These are phyloP conservation scores for Cinnamomum micranthum DNA, from an alignment of 164 flowering plant species.

Conservation along the genomic window DNA sequence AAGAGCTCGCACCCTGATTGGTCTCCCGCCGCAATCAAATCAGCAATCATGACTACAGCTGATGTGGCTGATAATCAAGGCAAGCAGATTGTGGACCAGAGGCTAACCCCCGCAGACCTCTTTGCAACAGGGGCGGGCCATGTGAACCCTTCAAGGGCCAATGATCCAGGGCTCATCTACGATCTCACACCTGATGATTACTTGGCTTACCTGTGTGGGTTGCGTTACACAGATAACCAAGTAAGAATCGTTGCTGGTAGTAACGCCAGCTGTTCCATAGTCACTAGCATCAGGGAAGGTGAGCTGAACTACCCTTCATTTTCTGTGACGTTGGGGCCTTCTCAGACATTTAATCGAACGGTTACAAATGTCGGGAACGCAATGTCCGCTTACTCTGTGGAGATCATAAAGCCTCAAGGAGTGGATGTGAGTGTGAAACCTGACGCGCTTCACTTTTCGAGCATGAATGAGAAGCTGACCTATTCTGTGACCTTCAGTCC, in stretches of 20 bases:
- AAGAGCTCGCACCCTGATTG: constrained; percentile 35
- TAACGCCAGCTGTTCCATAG: not conserved
- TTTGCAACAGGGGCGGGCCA: constrained; percentile 52
- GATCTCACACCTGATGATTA: constrained; percentile 26
- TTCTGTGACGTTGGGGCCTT: constrained; percentile 7
- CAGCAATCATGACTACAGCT: constrained; percentile 22
- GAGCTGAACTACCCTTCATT: constrained; percentile 16
- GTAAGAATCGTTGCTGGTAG: not conserved
- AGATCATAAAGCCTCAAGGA: constrained; percentile 24
- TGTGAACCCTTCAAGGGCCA: constrained; percentile 18
- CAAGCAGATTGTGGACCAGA: constrained; percentile 31
- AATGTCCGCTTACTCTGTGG: constrained; percentile 21
- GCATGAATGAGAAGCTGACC: constrained; percentile 18
- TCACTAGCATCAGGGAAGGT: constrained; percentile 10
- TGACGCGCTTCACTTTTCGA: constrained; percentile 23
- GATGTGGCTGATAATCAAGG: constrained; percentile 15
- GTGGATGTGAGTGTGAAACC: constrained; percentile 28
- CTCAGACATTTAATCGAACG: constrained; percentile 18
- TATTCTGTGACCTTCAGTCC: not conserved
- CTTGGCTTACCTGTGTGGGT: constrained; percentile 47
- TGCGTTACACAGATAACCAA: constrained; percentile 14
- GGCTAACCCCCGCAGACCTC: constrained; percentile 20
- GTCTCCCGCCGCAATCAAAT: constrained; percentile 8
- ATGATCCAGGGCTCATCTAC: constrained; percentile 6
- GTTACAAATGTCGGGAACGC: constrained; percentile 46